A percentile compares a stretch with the other conserved stretches of the same genome.
Evolutionary conservation across 2,329 filamentous ascomycete species (phyloP).

Genomic region (Verticillium klebahnii): DNA sequence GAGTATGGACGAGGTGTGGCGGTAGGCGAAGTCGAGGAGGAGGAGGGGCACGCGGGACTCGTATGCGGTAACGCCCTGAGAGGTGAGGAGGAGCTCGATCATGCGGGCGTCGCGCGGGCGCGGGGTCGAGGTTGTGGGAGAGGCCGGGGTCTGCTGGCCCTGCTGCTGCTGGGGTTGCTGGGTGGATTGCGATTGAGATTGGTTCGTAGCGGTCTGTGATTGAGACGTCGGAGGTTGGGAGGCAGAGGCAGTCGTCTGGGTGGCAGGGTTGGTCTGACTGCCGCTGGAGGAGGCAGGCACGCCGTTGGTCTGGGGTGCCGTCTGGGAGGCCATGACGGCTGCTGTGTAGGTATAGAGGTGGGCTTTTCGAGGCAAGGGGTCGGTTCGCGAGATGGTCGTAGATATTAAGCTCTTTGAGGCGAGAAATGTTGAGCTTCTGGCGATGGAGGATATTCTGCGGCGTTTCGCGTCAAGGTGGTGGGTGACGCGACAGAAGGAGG

Average conservation of each 20-base stretch:
- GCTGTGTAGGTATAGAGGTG: too few relatives aligned
- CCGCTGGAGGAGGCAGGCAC: slow-evolving; percentile 32
- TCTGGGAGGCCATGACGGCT: slow-evolving; percentile 23
- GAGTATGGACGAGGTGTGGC: slow-evolving; percentile 69
- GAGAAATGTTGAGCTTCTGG: too few relatives aligned
- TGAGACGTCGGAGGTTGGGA: slow-evolving; percentile 10
- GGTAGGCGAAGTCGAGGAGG: slow-evolving; percentile 82
- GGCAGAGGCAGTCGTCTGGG: slow-evolving; percentile 25
- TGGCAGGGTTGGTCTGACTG: slow-evolving; percentile 29
- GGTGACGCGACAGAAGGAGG: too few relatives aligned
- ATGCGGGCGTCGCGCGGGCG: slow-evolving; percentile 75
- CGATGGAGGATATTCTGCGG: too few relatives aligned
- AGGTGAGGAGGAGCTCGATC: slow-evolving; percentile 73
- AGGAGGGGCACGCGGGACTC: slow-evolving; percentile 78
- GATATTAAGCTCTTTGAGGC: too few relatives aligned
- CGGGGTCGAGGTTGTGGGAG: slow-evolving; percentile 35
- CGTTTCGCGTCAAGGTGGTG: too few relatives aligned
- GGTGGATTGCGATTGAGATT: slow-evolving; percentile 15
- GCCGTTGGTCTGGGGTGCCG: slow-evolving; percentile 50
- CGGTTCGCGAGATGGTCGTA: too few relatives aligned
- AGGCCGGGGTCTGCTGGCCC: slow-evolving; percentile 15
- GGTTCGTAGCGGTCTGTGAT: slow-evolving; percentile 10
- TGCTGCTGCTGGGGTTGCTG: slow-evolving; percentile 8
- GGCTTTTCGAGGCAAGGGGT: not conserved
- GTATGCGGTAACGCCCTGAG: slow-evolving; percentile 74